Base-by-base conservation (phyloP, 257 asterid species). In the Solanum arcanum region DNA sequence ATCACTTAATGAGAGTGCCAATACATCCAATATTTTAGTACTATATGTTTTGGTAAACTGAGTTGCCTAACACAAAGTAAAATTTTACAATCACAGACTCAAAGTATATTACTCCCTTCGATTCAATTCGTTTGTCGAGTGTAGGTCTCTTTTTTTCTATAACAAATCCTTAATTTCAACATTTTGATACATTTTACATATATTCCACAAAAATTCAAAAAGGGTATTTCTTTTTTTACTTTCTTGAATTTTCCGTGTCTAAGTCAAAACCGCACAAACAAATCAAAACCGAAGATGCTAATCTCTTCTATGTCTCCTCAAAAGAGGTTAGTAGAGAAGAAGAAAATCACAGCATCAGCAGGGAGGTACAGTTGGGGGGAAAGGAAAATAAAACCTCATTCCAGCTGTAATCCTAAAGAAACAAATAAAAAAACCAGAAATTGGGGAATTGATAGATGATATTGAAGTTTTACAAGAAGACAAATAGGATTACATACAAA, bases 1-100 rank as follows among this genome's bases (percentile, higher is more conserved):
- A 89, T 86, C 88, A 70, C 83, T 88, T 86, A 87, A 82, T 90
- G 88, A 52, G 80, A 77, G 89, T 86, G 72, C 76, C 49, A 42
- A 86, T 82, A 25, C 85, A 74, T 86, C 52, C 83, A 77, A 77
- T 44, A n/a, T 77, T 77, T 44, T 47, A 52, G 62, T 52, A 37
- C 39, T 37, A 25, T 77, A 41, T 44, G 23, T 25, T 77, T 42
- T 44, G 13, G 15, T 77, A 77, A 76, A 70, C 23, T 47, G 74
- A 84, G 59, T 2, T 16, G 9, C 31, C 85, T 37, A 14, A 44
- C 31, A 8, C 37, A 42, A 25, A 13, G 52, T 49, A 10, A 20
- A 73, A 37, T 73, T 73, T 75, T 74, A 21, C 31, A 3, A 44
- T 9, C 49, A 21, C 10, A 37, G 16, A 37, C 27, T 39, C 56